Evolutionary conservation across 2,329 filamentous ascomycete species (phyloP).

Genomic region (Pseudogymnoascus pannorum): DNA sequence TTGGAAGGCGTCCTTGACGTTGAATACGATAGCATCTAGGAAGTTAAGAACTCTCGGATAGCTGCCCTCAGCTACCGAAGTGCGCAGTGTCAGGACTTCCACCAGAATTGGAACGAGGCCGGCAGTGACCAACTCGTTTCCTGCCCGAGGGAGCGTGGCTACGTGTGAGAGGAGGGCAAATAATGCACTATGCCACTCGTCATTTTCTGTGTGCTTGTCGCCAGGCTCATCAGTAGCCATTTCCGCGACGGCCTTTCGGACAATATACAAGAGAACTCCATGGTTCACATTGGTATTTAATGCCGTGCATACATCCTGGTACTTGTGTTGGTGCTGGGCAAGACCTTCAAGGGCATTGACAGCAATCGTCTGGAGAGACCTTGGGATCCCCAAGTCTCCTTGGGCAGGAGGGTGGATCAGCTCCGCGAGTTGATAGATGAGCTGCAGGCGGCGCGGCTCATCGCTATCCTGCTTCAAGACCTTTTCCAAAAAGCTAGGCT

Average conservation of each 20-base stretch:
- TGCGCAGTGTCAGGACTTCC: slow-evolving; percentile 78
- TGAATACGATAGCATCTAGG: slow-evolving; percentile 80
- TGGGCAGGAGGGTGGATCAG: slow-evolving; percentile 76
- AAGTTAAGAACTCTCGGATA: slow-evolving; percentile 81
- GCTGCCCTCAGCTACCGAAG: slow-evolving; percentile 71
- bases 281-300: slow-evolving; percentile 94
- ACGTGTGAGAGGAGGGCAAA: slow-evolving; percentile 84
- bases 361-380: slow-evolving; percentile 74
- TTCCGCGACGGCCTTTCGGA: slow-evolving; percentile 81
- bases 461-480: slow-evolving; percentile 82
- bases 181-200: slow-evolving; percentile 84
- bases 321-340: slow-evolving; percentile 69
- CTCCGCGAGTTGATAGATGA: slow-evolving; percentile 88
- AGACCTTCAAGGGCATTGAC: slow-evolving; percentile 80
- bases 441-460: slow-evolving; percentile 79
- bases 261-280: slow-evolving; percentile 85
- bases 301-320: slow-evolving; percentile 78
- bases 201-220: slow-evolving; percentile 57
- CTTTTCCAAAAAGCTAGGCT: slow-evolving; percentile 76
- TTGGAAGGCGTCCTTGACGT: slow-evolving; percentile 75
- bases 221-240: slow-evolving; percentile 59
- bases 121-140: slow-evolving; percentile 77
- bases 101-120: slow-evolving; percentile 86
- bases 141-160: slow-evolving; percentile 65
- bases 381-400: slow-evolving; percentile 59